Conservation (phyloP, 73 alveolate genomes). For the Loxodes magnus region DNA sequence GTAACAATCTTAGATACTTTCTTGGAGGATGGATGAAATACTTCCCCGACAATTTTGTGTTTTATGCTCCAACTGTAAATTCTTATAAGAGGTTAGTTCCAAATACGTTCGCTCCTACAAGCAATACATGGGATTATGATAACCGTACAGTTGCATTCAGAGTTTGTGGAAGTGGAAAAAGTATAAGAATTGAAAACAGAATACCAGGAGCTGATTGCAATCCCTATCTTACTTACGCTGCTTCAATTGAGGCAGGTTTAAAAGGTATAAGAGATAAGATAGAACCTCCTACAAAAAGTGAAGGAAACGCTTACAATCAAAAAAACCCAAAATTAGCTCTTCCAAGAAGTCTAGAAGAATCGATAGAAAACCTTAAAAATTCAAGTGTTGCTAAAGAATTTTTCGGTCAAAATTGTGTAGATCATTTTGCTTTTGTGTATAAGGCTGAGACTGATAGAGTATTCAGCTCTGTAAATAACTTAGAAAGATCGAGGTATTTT, state of each 20-base stretch:
- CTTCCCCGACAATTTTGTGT: background rate
- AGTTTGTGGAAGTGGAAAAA: background rate
- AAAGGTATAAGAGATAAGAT: background rate
- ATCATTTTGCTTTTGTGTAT: too few species aligned
- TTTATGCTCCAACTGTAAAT: background rate
- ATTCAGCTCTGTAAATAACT: too few species aligned
- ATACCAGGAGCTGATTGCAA: constrained; percentile 4
- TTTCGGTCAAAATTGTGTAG: too few species aligned
- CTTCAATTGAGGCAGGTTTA: background rate
- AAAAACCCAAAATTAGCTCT: too few species aligned
- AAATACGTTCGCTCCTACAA: background rate
- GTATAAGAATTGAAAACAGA: background rate
- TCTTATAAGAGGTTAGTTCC: constrained; percentile 2
- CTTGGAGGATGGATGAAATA: background rate
- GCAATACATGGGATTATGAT: background rate
- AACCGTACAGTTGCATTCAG: background rate
- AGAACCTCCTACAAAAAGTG: background rate
- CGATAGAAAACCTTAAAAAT: too few species aligned
- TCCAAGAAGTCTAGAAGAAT: too few species aligned
- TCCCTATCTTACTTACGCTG: background rate
- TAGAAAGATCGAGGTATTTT: too few species aligned
- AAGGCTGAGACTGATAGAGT: too few species aligned
- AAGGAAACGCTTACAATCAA: too few species aligned
- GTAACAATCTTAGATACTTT: background rate
- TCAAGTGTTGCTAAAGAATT: too few species aligned